phyloP scores from a whole-genome alignment of 2,329 filamentous ascomycete species.

The Elsinoe fawcettii region DNA sequence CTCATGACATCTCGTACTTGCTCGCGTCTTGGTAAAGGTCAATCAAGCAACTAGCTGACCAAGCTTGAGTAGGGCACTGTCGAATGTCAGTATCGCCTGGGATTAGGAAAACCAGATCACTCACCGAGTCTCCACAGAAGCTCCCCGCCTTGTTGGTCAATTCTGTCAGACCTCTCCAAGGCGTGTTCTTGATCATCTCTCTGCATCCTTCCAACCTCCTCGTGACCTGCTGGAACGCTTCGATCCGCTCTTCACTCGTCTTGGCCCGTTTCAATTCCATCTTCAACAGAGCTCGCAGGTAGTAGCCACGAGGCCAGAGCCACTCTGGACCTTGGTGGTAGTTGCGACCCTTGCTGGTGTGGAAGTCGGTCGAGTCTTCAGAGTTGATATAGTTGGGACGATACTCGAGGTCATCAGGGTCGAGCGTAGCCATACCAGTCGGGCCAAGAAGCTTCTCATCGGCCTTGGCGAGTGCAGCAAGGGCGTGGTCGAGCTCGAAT shows the following conservation, averaged over 20 bases:
- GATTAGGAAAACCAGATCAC: conserved; percentile 31
- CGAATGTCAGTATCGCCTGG: conserved; percentile 26
- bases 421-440: conserved; percentile 89
- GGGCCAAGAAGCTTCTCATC: conserved; percentile 77
- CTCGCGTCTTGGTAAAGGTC: conserved; percentile 91
- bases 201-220: conserved; percentile 75
- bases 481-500: conserved; percentile 70
- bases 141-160: conserved; percentile 84
- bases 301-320: conserved; percentile 96
- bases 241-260: conserved; percentile 61
- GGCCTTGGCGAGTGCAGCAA: conserved; percentile 69
- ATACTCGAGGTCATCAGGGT: conserved; percentile 88
- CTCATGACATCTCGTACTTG: conserved; percentile 26
- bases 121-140: conserved; percentile 78
- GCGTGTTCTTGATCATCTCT: conserved; percentile 67
- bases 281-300: conserved; percentile 80
- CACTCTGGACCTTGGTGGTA: conserved; percentile 98
- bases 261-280: conserved; percentile 74
- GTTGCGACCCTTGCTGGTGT: conserved; percentile 88
- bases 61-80: conserved; percentile 87
- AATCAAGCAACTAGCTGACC: conserved; percentile 90
- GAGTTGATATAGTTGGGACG: conserved; percentile 90
- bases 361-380: conserved; percentile 85
- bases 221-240: conserved; percentile 93
- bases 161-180: conserved; percentile 88